Conservation (phyloP, 352 stramenopile genomes). For the Vaucheria bursata region DNA sequence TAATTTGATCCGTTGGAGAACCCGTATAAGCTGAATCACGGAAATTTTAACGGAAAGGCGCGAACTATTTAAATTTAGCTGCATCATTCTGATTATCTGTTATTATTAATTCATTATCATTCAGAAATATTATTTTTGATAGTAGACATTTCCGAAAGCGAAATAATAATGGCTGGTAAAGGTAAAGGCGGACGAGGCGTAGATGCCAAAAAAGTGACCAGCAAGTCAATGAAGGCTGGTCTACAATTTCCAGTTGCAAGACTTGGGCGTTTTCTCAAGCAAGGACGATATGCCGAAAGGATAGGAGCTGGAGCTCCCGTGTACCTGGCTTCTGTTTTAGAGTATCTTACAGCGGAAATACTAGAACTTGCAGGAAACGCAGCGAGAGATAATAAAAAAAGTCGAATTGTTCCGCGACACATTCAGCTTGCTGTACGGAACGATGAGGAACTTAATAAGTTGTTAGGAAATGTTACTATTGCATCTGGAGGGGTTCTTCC, state of each 20-base stretch:
- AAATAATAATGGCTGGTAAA: not conserved
- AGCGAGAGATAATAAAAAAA: conserved; percentile 89
- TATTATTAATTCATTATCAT: too few species aligned
- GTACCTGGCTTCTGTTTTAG: conserved; percentile 81
- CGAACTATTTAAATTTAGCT: too few species aligned
- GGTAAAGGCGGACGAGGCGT: conserved; percentile 70
- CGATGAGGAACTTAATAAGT: conserved; percentile 92
- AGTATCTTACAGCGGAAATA: conserved; percentile 81
- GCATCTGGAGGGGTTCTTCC: conserved; percentile 84
- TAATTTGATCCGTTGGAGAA: too few species aligned
- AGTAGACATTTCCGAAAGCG: not conserved
- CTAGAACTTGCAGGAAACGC: conserved; percentile 80
- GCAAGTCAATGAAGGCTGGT: conserved; percentile 4
- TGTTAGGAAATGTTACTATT: conserved; percentile 87
- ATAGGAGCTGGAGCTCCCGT: conserved; percentile 74
- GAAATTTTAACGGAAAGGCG: too few species aligned
- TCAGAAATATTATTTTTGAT: too few species aligned
- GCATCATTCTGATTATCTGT: too few species aligned
- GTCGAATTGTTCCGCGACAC: conserved; percentile 85
- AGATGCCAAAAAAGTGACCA: conserved; percentile 52
- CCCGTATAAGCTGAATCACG: too few species aligned
- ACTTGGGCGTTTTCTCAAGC: conserved; percentile 70
- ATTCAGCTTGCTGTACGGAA: conserved; percentile 88
- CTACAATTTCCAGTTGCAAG: conserved; percentile 53
- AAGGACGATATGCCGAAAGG: conserved; percentile 66